phyloP scores from a whole-genome alignment of 495 filamentous ascomycete genomes.

The Neurospora sp. region DNA sequence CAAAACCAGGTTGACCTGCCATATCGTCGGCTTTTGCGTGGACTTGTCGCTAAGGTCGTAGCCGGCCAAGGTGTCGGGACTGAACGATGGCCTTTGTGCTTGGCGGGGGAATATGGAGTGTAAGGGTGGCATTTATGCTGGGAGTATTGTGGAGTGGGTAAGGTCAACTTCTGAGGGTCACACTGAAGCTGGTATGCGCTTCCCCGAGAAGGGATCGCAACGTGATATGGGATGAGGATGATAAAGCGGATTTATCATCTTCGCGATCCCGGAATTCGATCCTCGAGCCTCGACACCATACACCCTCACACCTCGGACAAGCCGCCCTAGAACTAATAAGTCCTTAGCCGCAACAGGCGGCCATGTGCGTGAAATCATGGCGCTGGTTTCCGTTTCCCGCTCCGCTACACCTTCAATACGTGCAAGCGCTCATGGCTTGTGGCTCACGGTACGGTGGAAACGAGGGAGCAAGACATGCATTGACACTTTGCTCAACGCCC shows the following conservation, averaged over 20 bases:
- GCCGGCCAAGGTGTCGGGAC: conserved; percentile 1
- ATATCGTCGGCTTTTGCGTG: conserved; percentile 2
- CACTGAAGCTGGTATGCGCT: not conserved
- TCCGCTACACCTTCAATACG: not conserved
- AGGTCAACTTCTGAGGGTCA: not conserved
- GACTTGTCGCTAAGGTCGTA: conserved; percentile 14
- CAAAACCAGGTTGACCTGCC: conserved; percentile 14
- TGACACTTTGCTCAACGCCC: not conserved
- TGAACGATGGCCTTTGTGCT: not conserved
- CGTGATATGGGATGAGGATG: not conserved
- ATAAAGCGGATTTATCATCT: not conserved
- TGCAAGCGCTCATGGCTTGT: not conserved
- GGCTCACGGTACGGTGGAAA: not conserved
- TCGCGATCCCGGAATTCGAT: not conserved
- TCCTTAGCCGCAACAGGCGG: not conserved
- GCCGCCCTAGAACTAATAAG: not conserved
- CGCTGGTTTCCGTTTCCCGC: not conserved
- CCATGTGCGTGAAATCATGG: not conserved
- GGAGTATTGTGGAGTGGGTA: not conserved
- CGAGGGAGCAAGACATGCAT: not conserved
- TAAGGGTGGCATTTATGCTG: not conserved
- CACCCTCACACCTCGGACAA: not conserved
- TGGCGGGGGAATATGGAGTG: not conserved
- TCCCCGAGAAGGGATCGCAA: not conserved
- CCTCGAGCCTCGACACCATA: not conserved